Base-by-base conservation (phyloP, 2,329 filamentous ascomycete species). In the Apiospora phragmitis region DNA sequence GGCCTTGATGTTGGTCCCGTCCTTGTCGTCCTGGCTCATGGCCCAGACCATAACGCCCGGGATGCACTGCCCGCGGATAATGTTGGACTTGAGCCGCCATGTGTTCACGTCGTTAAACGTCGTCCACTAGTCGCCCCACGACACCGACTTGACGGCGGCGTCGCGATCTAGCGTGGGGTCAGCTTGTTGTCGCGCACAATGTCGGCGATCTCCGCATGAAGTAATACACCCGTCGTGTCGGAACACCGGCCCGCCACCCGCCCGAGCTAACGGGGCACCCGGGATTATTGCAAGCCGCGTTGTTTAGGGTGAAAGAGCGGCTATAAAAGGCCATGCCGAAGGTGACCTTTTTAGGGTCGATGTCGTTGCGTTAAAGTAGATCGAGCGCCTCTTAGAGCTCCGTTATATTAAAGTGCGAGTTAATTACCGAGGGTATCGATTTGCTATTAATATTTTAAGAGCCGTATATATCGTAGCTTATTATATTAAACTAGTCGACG, bases 271-370 rank as follows among this genome's bases (percentile, higher is more conserved):
- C 67, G 24, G 8, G n/a, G 49, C 69, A 70, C 8, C 69, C 69
- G 8, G 69, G 66, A 4, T 14, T 70, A 14, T 41, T 73, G 73
- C 80, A 81, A 12, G 8, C 29, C 0, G 77, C 70, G 68, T 78
- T 72, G 0, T 69, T 66, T 51, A 79, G 69, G 5, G 73, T 77
- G 71, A 80, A 81, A 69, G 68, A 45, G 1, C 73, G 76, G 5
- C 84, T 83, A 72, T 88, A 88, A 71, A 85, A 87, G 3, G 79
- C 83, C 3, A 84, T 42, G 1, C 86, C 86, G 11, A 89, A 69
- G 5, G 75, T 77, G 5, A 88, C 77, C 32, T 84, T 82, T 0
- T 72, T 66, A 0, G 86, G 82, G 5, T 79, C 75, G 38, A 89
- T 78, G 43, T 82, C 75, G 69, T 81, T 83, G 11, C 84, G 78